A percentile compares a stretch with the other conserved stretches of the same genome.
Conservation (phyloP, 1,284 basidiomycete species). For the Fistulinella cinereoalba region DNA sequence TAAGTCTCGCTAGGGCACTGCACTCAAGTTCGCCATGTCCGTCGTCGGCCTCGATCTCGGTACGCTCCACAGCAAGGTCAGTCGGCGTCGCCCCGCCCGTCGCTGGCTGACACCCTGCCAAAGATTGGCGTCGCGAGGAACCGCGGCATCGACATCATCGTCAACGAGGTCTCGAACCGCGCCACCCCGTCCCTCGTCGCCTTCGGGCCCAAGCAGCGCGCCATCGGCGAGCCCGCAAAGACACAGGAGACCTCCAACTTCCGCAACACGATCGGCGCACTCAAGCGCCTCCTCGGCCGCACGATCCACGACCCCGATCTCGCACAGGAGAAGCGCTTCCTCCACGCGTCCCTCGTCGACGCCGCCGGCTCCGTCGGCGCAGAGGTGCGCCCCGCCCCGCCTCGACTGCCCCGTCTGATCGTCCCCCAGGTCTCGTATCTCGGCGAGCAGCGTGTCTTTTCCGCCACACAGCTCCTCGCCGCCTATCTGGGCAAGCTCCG, state of each 20-base stretch:
- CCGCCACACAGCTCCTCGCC: conserved; percentile 82
- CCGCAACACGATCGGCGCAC: conserved; percentile 88
- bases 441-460: conserved; percentile 75
- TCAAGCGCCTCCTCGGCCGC: conserved; percentile 87
- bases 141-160: conserved; percentile 92
- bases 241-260: conserved; percentile 98
- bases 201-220: conserved; percentile 84
- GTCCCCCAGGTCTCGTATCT: conserved; percentile 74
- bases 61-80: conserved; percentile 80
- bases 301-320: conserved; percentile 76
- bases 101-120: too few species aligned
- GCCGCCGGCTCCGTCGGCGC: conserved; percentile 77
- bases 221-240: conserved; percentile 91
- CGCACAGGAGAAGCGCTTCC: conserved; percentile 83
- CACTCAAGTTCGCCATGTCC: conserved; percentile 67
- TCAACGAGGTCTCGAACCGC: conserved; percentile 94
- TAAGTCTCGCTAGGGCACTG: too few species aligned
- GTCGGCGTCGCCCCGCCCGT: conserved; percentile 3
- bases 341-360: conserved; percentile 83
- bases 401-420: conserved; percentile 15
- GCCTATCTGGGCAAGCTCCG: conserved; percentile 87
- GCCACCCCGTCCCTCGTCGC: conserved; percentile 90
- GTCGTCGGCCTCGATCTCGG: conserved; percentile 94
- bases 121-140: conserved; percentile 94
- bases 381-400: conserved; percentile 53